Conservation (phyloP, 495 filamentous ascomycete species). For the Eremomyces bilateralis region DNA sequence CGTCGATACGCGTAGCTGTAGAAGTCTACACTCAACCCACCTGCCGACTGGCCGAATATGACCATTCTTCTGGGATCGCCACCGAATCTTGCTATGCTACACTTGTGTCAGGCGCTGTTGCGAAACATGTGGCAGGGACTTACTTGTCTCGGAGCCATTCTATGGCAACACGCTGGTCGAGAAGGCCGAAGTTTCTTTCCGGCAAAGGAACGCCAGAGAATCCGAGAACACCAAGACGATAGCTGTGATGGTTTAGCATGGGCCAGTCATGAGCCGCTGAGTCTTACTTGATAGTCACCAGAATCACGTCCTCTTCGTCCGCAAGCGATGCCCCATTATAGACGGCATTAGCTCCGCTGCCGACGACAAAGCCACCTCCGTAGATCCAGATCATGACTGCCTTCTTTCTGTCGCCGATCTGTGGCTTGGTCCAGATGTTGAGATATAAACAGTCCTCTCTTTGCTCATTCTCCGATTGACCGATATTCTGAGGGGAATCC, state of each 20-base stretch:
- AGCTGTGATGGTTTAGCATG: neutral
- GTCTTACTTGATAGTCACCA: conserved; percentile 24
- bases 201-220: conserved; percentile 9
- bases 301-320: conserved; percentile 19
- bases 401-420: conserved; percentile 14
- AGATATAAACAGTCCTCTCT: conserved; percentile 20
- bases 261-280: neutral
- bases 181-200: conserved; percentile 17
- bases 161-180: conserved; percentile 21
- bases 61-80: no score
- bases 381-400: conserved; percentile 18
- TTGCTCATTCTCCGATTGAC: neutral
- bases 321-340: conserved; percentile 13
- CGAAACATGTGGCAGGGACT: no score
- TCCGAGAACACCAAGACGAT: conserved; percentile 20
- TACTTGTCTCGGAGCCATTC: conserved; percentile 20
- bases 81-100: no score
- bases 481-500: neutral
- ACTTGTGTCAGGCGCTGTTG: no score
- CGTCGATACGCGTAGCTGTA: neutral
- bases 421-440: conserved; percentile 18
- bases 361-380: conserved; percentile 10
- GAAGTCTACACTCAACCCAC: neutral
- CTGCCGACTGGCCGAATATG: conserved; percentile 1
- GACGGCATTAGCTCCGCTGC: conserved; percentile 4